Conservation (phyloP, 2,329 filamentous ascomycete genomes). For the Pseudohalonectria lignicola region DNA sequence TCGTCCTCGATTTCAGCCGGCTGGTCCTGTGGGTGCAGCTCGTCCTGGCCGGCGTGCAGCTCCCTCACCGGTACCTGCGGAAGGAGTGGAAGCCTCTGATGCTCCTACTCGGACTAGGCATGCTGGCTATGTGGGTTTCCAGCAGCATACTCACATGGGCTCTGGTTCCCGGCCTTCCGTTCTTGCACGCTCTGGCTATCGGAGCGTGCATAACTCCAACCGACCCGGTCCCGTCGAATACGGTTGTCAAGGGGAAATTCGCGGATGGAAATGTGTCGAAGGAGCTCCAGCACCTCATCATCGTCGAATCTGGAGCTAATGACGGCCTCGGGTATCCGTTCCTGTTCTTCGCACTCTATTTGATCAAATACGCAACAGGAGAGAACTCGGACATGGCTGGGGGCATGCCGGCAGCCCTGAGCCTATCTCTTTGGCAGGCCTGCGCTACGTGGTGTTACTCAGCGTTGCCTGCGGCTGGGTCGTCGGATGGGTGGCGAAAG, state of each 20-base stretch:
- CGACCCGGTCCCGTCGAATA: slow-evolving; percentile 77
- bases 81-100: slow-evolving; percentile 68
- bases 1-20: slow-evolving; percentile 76
- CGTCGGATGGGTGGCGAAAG: slow-evolving; percentile 73
- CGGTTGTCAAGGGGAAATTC: slow-evolving; percentile 88
- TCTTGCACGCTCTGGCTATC: slow-evolving; percentile 69
- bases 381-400: slow-evolving; percentile 41
- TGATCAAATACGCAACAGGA: slow-evolving; percentile 64
- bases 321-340: slow-evolving; percentile 87
- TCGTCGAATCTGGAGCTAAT: slow-evolving; percentile 78
- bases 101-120: slow-evolving; percentile 70
- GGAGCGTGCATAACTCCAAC: slow-evolving; percentile 88
- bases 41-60: slow-evolving; percentile 76
- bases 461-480: slow-evolving; percentile 66
- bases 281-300: slow-evolving; percentile 68
- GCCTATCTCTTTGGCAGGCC: slow-evolving; percentile 75
- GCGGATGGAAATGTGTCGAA: slow-evolving; percentile 83
- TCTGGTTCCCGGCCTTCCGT: slow-evolving; percentile 58
- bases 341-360: slow-evolving; percentile 71
- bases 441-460: slow-evolving; percentile 73
- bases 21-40: slow-evolving; percentile 86
- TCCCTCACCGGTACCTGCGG: slow-evolving; percentile 71
- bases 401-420: slow-evolving; percentile 56
- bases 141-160: slow-evolving; percentile 73
- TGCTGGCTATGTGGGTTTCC: slow-evolving; percentile 77